Conservation (phyloP, 257 asterid species). For the Solanum ahanhuiri region DNA sequence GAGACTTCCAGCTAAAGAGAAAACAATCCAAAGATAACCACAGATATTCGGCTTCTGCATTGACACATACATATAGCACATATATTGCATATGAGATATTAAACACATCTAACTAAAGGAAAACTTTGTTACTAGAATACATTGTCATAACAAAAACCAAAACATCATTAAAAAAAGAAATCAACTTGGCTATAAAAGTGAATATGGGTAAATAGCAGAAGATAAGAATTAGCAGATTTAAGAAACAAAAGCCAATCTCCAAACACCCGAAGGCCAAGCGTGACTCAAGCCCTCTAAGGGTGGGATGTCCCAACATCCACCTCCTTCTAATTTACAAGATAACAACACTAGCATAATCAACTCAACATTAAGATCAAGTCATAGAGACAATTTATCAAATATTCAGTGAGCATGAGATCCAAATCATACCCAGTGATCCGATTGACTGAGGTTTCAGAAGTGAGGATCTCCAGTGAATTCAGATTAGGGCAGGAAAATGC, state of each 20-base stretch:
- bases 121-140: neutral
- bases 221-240: neutral
- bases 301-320: neutral
- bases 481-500: conserved; percentile 89
- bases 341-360: neutral
- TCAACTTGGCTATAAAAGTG: neutral
- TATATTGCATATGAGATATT: neutral
- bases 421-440: conserved; percentile 74
- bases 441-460: conserved; percentile 48
- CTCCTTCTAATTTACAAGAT: neutral
- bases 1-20: neutral
- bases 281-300: neutral
- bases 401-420: neutral
- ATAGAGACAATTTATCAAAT: neutral
- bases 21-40: neutral
- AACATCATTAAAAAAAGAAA: neutral
- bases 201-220: neutral
- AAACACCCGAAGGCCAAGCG: neutral
- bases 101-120: neutral
- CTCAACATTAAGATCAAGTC: neutral
- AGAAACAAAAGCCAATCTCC: neutral
- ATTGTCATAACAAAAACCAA: neutral
- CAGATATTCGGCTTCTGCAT: neutral
- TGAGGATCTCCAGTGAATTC: conserved; percentile 67
- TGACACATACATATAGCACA: neutral